Base-by-base conservation (phyloP, 1,284 basidiomycete species). In the Hypsizygus ulmarius region DNA sequence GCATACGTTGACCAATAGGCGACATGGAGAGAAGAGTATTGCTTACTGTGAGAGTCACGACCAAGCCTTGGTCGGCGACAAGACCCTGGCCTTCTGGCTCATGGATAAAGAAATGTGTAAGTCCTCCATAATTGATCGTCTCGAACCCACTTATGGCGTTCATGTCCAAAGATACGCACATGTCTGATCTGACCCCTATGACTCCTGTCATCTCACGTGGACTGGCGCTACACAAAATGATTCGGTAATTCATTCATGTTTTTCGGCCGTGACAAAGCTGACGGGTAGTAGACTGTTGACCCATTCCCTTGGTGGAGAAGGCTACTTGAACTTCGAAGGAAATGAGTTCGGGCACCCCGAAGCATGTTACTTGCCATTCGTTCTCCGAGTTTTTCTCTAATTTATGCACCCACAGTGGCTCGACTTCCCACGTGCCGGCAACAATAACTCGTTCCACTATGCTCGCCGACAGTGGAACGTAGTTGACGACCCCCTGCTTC, bases 101-200 rank as follows among this genome's bases (percentile, higher is more conserved):
- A 99, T 99, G 96, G 96, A 99, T 71, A 96, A 97, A 72, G 96
- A 98, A 68, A 99, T 99, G 96, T 95, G 90, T 93, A 73, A 55
- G 78, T 74, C 12, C 11, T 28, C 21, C 4, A 18, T 27, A 27
- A 6, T 52, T 25, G 15, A 34, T 15, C 12, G 18, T n/a, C 3
- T 52, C 4, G 15, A 36, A 8, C 25, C 6, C 18, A 21, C 41
- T 44, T 36, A 37, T 40, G 18, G 36, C 16, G 44, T 34, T 52
- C 12, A 69, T 64, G 35, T 37, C 45, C 40, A 10, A 57, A 87
- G 93, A 97, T 68, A 95, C 93, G 8, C 79, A 93, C 71, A 99
- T 99, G 96, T 97, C 93, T 18, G 90, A 96, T 64, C 49, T 97
- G 43, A 79, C 87, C 1, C 83, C 87, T 39, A 75, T 94, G 70